Evolutionary conservation across 768 basidiomycete species (phyloP).

Genomic region (Tephrocybe sp.): DNA sequence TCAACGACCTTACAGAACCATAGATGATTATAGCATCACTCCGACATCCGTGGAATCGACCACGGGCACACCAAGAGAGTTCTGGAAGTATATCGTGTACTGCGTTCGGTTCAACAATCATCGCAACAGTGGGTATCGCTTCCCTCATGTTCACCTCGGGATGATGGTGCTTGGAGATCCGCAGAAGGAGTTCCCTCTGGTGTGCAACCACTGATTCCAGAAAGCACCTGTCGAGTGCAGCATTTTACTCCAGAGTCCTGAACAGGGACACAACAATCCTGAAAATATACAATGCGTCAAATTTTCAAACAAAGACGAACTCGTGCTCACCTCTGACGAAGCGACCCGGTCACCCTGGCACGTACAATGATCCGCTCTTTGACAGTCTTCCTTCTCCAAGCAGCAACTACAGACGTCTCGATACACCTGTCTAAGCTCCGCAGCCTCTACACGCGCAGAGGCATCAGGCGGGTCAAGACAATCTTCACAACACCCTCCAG

Average conservation of each 20-base stretch:
- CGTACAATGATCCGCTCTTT: not conserved
- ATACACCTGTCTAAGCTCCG: constrained; percentile 1
- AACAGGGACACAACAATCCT: constrained; percentile 3
- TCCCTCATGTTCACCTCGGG: no score
- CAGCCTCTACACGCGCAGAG: not conserved
- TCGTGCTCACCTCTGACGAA: not conserved
- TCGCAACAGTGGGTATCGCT: no score
- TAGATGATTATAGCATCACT: no score
- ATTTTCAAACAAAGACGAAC: not conserved
- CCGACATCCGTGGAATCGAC: no score
- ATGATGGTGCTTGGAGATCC: no score
- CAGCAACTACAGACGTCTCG: constrained; percentile 4
- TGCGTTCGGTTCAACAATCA: no score
- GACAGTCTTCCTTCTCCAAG: constrained; percentile 1
- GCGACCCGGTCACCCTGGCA: not conserved
- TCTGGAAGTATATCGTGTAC: no score
- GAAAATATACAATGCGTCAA: not conserved
- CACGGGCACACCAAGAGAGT: no score
- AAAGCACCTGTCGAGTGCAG: constrained; percentile 1
- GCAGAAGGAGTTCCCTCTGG: no score
- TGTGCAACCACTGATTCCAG: not conserved
- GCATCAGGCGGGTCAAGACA: constrained; percentile 7
- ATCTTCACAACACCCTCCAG: constrained; percentile 36
- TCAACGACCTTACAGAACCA: no score
- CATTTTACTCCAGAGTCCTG: constrained; percentile 1